These are phyloP conservation scores for Cutaneotrichosporon curvatum DNA, from an alignment of 1,284 basidiomycete genomes.

Conservation along the genomic window DNA sequence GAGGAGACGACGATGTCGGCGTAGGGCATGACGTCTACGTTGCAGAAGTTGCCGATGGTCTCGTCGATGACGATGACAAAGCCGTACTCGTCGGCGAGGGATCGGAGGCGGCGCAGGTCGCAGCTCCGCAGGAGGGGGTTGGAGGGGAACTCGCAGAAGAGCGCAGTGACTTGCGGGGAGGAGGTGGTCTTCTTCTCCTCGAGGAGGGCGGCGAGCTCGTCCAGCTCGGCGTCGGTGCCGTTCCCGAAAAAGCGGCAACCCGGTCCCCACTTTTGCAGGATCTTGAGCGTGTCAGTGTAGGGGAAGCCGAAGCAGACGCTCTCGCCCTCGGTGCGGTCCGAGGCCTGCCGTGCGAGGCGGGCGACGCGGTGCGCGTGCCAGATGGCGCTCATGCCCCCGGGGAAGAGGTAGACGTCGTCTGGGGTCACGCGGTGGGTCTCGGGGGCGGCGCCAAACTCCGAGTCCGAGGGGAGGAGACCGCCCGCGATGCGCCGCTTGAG, in stretches of 20 bases:
- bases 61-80: conserved; percentile 92
- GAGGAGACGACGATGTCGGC: conserved; percentile 92
- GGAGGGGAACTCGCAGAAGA: conserved; percentile 78
- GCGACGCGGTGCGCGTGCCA: conserved; percentile 79
- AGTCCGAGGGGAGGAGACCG: conserved; percentile 62
- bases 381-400: conserved; percentile 87
- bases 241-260: conserved; percentile 86
- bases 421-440: conserved; percentile 54
- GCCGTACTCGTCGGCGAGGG: conserved; percentile 77
- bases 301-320: conserved; percentile 93
- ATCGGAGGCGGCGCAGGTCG: conserved; percentile 68
- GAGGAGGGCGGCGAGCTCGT: conserved; percentile 62
- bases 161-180: conserved; percentile 44
- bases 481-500: conserved; percentile 84
- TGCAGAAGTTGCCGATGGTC: conserved; percentile 92
- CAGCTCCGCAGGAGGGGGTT: conserved; percentile 86
- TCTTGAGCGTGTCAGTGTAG: conserved; percentile 95
- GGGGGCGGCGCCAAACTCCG: conserved; percentile 16
- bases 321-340: conserved; percentile 53
- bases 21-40: conserved; percentile 83
- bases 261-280: conserved; percentile 93
- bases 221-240: conserved; percentile 70
- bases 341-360: conserved; percentile 49
- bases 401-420: conserved; percentile 79
- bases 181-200: conserved; percentile 38